phyloP scores from a whole-genome alignment of 192 early-diverging fungal genomes.

The Backusella tuberculispora region DNA sequence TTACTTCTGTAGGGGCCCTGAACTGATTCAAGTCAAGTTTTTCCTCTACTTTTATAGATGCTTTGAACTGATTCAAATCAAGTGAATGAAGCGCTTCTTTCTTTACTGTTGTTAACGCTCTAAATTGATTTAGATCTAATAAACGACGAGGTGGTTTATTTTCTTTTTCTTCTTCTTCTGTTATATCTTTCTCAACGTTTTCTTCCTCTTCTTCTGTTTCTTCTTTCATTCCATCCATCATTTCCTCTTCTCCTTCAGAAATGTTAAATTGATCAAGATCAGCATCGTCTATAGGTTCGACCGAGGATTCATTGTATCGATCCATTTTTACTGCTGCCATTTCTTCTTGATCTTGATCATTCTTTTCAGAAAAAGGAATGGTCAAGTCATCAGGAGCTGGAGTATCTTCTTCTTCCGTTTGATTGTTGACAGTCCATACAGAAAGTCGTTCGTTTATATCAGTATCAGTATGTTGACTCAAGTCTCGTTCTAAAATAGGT shows the following conservation, averaged over 20 bases:
- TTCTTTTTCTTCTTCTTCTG: no score
- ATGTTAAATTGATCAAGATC: not conserved
- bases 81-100: not conserved
- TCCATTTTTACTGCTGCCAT: not conserved
- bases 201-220: not conserved
- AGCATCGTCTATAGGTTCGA: not conserved
- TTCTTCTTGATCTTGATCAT: not conserved
- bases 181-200: not conserved
- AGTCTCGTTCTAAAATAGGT: not conserved
- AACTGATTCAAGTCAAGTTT: not conserved
- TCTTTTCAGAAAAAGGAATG: not conserved
- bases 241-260: not conserved
- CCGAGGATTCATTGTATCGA: not conserved
- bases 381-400: not conserved
- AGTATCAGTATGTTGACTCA: not conserved
- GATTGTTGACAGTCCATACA: not conserved
- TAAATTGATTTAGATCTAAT: not conserved
- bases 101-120: no score
- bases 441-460: not conserved
- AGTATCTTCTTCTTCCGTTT: not conserved
- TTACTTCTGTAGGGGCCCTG: not conserved
- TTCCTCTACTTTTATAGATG: not conserved
- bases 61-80: not conserved
- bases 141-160: not conserved
- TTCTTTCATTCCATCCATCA: not conserved